These are phyloP conservation scores for Fusarium redolens DNA, from an alignment of 2,329 filamentous ascomycete genomes.

Conservation along the genomic window DNA sequence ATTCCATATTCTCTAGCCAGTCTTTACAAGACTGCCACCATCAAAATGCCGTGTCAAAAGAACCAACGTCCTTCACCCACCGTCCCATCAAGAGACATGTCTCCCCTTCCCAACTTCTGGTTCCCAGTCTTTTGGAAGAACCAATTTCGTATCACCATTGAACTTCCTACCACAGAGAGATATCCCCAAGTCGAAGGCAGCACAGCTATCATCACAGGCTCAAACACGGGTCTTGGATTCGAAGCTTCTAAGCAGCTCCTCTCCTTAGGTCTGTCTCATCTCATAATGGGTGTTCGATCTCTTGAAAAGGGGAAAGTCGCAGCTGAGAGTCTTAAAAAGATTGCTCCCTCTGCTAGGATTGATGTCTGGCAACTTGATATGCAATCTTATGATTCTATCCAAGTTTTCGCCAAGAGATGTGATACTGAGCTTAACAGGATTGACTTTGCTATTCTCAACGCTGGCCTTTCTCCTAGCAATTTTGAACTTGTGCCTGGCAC, in stretches of 20 bases:
- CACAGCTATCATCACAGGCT: constrained; percentile 41
- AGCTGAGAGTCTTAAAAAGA: constrained; percentile 3
- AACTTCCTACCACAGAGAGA: constrained; percentile 28
- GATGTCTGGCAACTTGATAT: constrained; percentile 44
- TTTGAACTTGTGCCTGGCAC: constrained; percentile 36
- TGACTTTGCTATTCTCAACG: constrained; percentile 50
- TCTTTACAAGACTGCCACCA: too few relatives aligned
- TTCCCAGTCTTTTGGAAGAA: constrained; percentile 32
- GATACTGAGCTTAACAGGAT: constrained; percentile 24
- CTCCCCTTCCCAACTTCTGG: constrained; percentile 15
- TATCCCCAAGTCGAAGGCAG: constrained; percentile 26
- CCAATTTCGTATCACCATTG: constrained; percentile 39
- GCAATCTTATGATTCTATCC: constrained; percentile 42
- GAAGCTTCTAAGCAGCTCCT: constrained; percentile 41
- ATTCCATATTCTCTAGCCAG: neutral
- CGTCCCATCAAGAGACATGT: constrained; percentile 22
- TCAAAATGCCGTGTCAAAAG: constrained; percentile 25
- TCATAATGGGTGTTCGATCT: constrained; percentile 34
- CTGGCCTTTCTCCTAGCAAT: constrained; percentile 38
- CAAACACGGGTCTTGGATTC: constrained; percentile 44
- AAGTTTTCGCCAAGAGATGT: constrained; percentile 31
- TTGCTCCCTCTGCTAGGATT: constrained; percentile 19
- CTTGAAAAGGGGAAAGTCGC: constrained; percentile 28
- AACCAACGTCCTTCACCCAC: neutral
- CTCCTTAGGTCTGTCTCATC: constrained; percentile 22